Conservation (phyloP, 2,329 filamentous ascomycete species). For the Microdochium nivale region DNA sequence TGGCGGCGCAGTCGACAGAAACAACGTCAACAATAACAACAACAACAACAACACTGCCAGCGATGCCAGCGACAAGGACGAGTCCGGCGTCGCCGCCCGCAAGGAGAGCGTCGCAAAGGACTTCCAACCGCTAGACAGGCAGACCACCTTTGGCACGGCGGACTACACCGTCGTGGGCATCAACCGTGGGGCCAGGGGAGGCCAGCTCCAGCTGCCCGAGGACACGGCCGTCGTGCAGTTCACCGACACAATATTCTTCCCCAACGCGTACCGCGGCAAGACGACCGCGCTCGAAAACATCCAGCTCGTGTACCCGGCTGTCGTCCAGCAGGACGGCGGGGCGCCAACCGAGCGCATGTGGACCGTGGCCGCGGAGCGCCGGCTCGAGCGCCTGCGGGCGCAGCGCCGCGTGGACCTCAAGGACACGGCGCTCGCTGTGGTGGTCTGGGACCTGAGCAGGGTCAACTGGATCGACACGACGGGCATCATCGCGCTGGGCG, state of each 20-base stretch:
- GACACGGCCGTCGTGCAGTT: constrained; percentile 50
- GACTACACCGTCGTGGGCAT: constrained; percentile 10
- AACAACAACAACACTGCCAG: not conserved
- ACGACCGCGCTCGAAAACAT: constrained; percentile 16
- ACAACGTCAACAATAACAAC: not conserved
- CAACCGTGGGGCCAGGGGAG: not conserved
- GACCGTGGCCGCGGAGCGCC: constrained; percentile 18
- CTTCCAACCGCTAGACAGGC: not conserved
- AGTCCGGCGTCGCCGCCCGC: no score
- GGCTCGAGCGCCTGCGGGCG: constrained; percentile 16
- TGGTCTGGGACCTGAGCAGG: constrained; percentile 18
- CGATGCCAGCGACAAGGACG: no score
- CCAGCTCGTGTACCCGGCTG: constrained; percentile 18
- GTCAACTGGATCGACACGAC: constrained; percentile 21
- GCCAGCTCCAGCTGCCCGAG: constrained; percentile 22
- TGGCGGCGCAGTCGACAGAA: no score
- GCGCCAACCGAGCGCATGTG: constrained; percentile 14
- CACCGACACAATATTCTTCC: constrained; percentile 50
- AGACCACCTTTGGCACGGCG: constrained; percentile 4
- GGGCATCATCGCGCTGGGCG: constrained; percentile 18
- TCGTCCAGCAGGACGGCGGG: constrained; percentile 12
- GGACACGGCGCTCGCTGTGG: constrained; percentile 16
- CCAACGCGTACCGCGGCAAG: constrained; percentile 42
- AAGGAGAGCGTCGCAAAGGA: not conserved
- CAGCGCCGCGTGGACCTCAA: constrained; percentile 11